A percentile compares a stretch with the other conserved stretches of the same genome.
Evolutionary conservation across 805 yeast genomes (phyloP).

Genomic region (Ogataea nakhonphanomensis): DNA sequence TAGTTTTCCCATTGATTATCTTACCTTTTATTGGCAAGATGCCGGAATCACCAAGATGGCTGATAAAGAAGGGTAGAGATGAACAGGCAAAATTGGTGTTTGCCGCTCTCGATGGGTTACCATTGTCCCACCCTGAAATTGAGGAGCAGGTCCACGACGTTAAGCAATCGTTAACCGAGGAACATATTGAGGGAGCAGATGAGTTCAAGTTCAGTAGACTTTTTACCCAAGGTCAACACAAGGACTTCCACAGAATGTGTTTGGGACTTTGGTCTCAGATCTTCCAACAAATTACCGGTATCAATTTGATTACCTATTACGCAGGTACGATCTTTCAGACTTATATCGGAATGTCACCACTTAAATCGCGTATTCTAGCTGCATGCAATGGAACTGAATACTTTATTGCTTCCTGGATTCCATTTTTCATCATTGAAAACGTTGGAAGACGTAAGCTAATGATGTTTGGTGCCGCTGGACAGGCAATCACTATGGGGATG

Average conservation of each 20-base stretch:
- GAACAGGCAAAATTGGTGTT: slow-evolving; percentile 45
- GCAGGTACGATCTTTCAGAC: slow-evolving; percentile 53
- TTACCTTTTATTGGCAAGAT: slow-evolving; percentile 17
- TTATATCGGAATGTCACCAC: slow-evolving; percentile 43
- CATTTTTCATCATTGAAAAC: slow-evolving; percentile 43
- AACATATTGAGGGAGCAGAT: slow-evolving; percentile 22
- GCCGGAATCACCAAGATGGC: slow-evolving; percentile 48
- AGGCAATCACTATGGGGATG: slow-evolving; percentile 42
- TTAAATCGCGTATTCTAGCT: slow-evolving; percentile 37
- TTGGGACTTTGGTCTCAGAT: slow-evolving; percentile 43
- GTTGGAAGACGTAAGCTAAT: slow-evolving; percentile 40
- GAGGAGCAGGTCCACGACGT: slow-evolving; percentile 21
- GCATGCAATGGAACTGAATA: slow-evolving; percentile 22
- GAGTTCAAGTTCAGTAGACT: slow-evolving; percentile 28
- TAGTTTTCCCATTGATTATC: slow-evolving; percentile 21
- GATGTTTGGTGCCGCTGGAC: slow-evolving; percentile 36
- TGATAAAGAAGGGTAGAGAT: slow-evolving; percentile 35
- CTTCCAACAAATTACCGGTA: slow-evolving; percentile 52
- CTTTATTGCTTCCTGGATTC: slow-evolving; percentile 35
- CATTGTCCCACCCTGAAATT: slow-evolving; percentile 14
- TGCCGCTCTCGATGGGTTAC: slow-evolving; percentile 37
- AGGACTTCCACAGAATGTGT: slow-evolving; percentile 46
- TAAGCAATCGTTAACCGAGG: slow-evolving; percentile 19
- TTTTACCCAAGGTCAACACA: slow-evolving; percentile 40
- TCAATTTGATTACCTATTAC: slow-evolving; percentile 55